A percentile compares a stretch with the other conserved stretches of the same genome.
Conservation (phyloP, 2,329 filamentous ascomycete genomes). For the Neospermospora avenae region DNA sequence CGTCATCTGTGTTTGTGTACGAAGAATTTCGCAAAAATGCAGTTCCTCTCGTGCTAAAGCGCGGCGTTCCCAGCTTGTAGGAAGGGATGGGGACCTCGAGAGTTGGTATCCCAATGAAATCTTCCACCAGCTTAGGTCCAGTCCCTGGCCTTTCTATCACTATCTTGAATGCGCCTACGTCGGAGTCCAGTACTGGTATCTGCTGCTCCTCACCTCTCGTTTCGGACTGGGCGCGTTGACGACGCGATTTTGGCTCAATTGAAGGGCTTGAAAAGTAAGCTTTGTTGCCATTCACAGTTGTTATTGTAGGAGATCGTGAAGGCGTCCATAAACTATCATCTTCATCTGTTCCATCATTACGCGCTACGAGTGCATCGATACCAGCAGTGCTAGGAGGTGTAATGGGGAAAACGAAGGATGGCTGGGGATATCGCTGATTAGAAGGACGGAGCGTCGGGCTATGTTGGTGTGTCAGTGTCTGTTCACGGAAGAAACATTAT, state of each 20-base stretch:
- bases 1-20: constrained; percentile 71
- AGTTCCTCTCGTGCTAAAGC: constrained; percentile 73
- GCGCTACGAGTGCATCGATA: constrained; percentile 45
- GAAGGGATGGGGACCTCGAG: constrained; percentile 78
- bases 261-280: constrained; percentile 21
- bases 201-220: constrained; percentile 70
- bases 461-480: constrained; percentile 23
- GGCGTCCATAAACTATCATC: constrained; percentile 34
- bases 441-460: constrained; percentile 61
- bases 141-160: constrained; percentile 71
- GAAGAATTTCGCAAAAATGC: constrained; percentile 78
- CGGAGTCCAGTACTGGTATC: constrained; percentile 47
- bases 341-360: constrained; percentile 24
- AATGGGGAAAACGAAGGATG: constrained; percentile 56
- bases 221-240: constrained; percentile 68
- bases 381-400: constrained; percentile 59
- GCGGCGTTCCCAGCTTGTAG: constrained; percentile 77
- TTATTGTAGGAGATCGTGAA: constrained; percentile 33
- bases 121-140: constrained; percentile 57
- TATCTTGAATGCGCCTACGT: constrained; percentile 71
- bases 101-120: constrained; percentile 45
- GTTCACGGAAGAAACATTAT: constrained; percentile 11
- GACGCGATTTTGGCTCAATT: constrained; percentile 35
- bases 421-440: constrained; percentile 59
- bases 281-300: constrained; percentile 39